Conservation (phyloP, 768 basidiomycete species). For the Phylloporus scabripes region DNA sequence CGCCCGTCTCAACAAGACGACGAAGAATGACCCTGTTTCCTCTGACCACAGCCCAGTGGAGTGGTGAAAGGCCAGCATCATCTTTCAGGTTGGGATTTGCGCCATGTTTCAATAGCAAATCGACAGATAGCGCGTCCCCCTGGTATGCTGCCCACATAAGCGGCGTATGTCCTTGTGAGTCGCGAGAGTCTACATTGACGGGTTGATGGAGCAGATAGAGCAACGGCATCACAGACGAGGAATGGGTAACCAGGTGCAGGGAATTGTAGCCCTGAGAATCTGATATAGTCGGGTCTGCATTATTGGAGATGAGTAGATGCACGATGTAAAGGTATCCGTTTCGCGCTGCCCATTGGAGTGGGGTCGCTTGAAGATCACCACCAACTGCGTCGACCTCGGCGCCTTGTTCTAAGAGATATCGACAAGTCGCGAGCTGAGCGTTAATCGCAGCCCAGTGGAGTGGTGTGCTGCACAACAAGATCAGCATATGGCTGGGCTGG, state of each 20-base stretch:
- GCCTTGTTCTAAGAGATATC: constrained; percentile 83
- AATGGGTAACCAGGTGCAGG: constrained; percentile 92
- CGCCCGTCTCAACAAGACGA: constrained; percentile 79
- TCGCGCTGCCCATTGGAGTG: constrained; percentile 97
- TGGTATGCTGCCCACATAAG: constrained; percentile 99
- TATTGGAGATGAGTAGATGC: constrained; percentile 83
- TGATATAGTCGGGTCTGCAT: constrained; percentile 85
- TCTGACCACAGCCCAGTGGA: constrained; percentile 97
- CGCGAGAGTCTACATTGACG: constrained; percentile 83
- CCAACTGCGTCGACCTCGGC: constrained; percentile 94
- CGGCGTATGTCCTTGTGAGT: constrained; percentile 88
- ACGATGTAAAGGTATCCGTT: constrained; percentile 96
- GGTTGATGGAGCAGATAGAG: constrained; percentile 91
- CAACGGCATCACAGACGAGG: constrained; percentile 90
- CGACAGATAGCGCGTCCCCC: constrained; percentile 93
- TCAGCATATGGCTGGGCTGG: constrained; percentile 6
- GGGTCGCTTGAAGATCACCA: constrained; percentile 90
- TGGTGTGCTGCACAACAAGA: constrained; percentile 46
- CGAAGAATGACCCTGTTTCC: constrained; percentile 88
- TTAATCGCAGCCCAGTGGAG: constrained; percentile 99
- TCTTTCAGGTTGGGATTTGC: constrained; percentile 76
- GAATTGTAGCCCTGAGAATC: constrained; percentile 97
- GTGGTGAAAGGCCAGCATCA: constrained; percentile 75
- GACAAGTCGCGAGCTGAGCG: constrained; percentile 84
- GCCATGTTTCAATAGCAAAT: constrained; percentile 81